Evolutionary conservation across 163 green algal species (phyloP).

Genomic region (Botryococcus braunii): DNA sequence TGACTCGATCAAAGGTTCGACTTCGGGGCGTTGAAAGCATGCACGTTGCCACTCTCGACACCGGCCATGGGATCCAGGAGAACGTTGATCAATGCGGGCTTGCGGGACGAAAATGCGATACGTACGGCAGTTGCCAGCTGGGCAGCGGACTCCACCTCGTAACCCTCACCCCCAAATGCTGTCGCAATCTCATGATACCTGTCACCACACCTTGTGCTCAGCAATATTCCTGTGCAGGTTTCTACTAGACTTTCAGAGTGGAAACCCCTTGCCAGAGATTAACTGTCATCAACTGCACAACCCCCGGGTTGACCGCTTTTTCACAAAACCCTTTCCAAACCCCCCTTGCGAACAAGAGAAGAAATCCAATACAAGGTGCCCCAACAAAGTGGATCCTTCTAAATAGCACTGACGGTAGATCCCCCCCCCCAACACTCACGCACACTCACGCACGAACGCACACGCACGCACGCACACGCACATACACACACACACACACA

Average conservation of each 20-base stretch:
- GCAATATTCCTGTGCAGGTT: slow-evolving; percentile 1
- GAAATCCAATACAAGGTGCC: no score
- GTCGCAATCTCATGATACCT: slow-evolving; percentile 58
- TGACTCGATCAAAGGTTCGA: slow-evolving; percentile 21
- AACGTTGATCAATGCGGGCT: slow-evolving; percentile 56
- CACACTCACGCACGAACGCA: no score
- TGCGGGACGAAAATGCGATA: slow-evolving; percentile 22
- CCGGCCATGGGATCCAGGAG: slow-evolving; percentile 67
- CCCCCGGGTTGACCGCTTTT: neutral
- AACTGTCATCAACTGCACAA: no score
- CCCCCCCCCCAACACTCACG: no score
- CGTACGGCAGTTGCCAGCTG: slow-evolving; percentile 30
- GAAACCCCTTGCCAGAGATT: no score
- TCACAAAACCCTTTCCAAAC: no score
- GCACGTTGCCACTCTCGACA: slow-evolving; percentile 51
- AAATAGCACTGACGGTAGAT: no score
- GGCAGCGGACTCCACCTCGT: slow-evolving; percentile 24
- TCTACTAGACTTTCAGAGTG: neutral
- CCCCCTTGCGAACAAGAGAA: no score
- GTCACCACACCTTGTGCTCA: no score
- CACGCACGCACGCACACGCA: no score
- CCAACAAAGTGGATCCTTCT: no score
- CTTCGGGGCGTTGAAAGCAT: slow-evolving; percentile 51
- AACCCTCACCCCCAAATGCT: slow-evolving; percentile 61
- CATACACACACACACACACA: no score